Evolutionary conservation across 352 stramenopile species (phyloP).

Genomic region (Globisporangium emineosum): DNA sequence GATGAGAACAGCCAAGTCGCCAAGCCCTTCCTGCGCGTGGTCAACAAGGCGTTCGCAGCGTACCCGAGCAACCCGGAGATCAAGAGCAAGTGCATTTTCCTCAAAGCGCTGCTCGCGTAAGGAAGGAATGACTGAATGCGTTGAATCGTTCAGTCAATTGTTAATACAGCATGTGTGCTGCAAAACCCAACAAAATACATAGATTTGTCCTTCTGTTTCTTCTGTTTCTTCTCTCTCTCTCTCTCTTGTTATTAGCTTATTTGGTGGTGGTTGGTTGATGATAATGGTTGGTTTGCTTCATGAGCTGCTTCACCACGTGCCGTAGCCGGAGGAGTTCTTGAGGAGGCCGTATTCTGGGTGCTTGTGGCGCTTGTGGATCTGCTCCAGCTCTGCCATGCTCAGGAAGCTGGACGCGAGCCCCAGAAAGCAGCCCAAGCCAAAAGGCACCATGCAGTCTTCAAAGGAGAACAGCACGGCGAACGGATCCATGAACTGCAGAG

Average conservation of each 20-base stretch:
- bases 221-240: background rate
- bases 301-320: constrained; percentile 25
- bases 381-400: constrained; percentile 69
- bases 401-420: constrained; percentile 62
- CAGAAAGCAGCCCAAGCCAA: constrained; percentile 64
- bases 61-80: constrained; percentile 60
- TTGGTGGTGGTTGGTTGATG: constrained; percentile 18
- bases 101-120: constrained; percentile 54
- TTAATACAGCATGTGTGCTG: background rate
- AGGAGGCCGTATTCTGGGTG: constrained; percentile 80
- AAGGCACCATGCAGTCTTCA: constrained; percentile 64
- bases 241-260: constrained; percentile 5
- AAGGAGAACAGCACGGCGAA: constrained; percentile 78
- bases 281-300: constrained; percentile 13
- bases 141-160: background rate
- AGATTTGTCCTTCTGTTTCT: constrained; percentile 11
- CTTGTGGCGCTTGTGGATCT: constrained; percentile 78
- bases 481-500: constrained; percentile 81
- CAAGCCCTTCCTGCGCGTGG: constrained; percentile 38
- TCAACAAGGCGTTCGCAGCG: constrained; percentile 40
- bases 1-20: constrained; percentile 56
- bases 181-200: constrained; percentile 26
- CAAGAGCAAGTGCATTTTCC: constrained; percentile 61
- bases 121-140: too few species aligned
- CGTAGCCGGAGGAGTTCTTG: constrained; percentile 39